Percentiles rank a stretch among this genome's conserved stretches.
phyloP scores from a whole-genome alignment of 257 asterid genomes.

The Solanum commersonii region DNA sequence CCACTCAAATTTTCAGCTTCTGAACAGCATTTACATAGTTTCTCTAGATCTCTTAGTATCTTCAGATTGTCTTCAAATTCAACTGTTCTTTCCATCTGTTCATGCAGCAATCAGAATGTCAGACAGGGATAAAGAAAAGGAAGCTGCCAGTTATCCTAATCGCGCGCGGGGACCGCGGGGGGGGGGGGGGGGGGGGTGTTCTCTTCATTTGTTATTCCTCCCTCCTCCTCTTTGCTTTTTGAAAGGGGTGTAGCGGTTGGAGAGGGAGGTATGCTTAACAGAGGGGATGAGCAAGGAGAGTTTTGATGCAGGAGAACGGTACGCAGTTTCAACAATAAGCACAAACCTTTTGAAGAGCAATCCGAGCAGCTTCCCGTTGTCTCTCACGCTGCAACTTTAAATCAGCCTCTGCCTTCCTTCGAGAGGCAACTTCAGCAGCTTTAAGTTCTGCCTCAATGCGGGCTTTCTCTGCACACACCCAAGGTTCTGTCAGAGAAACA shows the following conservation, averaged over 20 bases:
- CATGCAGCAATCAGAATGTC: neutral
- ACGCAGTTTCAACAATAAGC: neutral
- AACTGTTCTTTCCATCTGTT: slow-evolving; percentile 45
- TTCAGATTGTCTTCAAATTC: slow-evolving; percentile 25
- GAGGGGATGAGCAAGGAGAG: neutral
- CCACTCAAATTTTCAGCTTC: slow-evolving; percentile 1
- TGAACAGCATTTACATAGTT: slow-evolving; percentile 20
- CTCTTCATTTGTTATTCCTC: neutral
- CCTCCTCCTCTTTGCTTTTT: neutral
- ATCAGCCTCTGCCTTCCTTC: slow-evolving; percentile 22
- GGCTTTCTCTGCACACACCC: slow-evolving; percentile 42
- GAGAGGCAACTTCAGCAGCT: slow-evolving; percentile 47
- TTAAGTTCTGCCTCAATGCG: slow-evolving; percentile 53
- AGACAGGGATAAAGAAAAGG: neutral
- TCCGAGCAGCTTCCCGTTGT: slow-evolving; percentile 58
- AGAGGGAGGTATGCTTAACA: neutral
- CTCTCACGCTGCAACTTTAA: slow-evolving; percentile 30
- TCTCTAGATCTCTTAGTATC: slow-evolving; percentile 35
- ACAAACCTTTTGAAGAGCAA: slow-evolving; percentile 44
- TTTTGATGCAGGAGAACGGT: too few species aligned
- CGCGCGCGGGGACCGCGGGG: fast-evolving
- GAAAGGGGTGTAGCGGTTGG: neutral
- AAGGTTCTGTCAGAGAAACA: neutral
- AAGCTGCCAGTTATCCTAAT: neutral
- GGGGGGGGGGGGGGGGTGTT: neutral